Percentiles rank a stretch among this genome's conserved stretches.
Evolutionary conservation across 768 basidiomycete genomes (phyloP).

Genomic region (Chiua virens): DNA sequence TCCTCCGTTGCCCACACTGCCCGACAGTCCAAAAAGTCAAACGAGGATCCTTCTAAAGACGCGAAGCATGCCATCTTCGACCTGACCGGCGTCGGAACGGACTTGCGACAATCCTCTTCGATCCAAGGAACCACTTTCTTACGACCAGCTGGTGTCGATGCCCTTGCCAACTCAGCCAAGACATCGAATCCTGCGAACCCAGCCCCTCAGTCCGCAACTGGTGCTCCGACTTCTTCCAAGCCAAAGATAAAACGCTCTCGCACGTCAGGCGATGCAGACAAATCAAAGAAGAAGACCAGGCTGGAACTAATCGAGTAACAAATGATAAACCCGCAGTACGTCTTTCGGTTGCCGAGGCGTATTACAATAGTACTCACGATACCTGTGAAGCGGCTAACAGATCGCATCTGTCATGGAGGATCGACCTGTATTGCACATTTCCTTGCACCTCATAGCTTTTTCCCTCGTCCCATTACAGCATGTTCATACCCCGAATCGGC

Average conservation of each 20-base stretch:
- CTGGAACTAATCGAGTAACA: conserved; percentile 25
- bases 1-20: conserved; percentile 13
- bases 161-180: conserved; percentile 12
- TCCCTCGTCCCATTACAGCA: conserved; percentile 25
- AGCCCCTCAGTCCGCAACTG: conserved; percentile 4
- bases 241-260: conserved; percentile 25
- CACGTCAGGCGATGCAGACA: conserved; percentile 14
- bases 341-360: conserved; percentile 19
- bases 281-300: conserved; percentile 27
- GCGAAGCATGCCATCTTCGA: conserved; percentile 49
- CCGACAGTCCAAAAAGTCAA: conserved; percentile 17
- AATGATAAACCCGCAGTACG: conserved; percentile 15
- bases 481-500: conserved; percentile 8
- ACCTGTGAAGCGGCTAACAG: conserved; percentile 14
- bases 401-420: conserved; percentile 17
- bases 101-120: conserved; percentile 39
- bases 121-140: conserved; percentile 13
- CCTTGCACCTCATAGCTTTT: conserved; percentile 10
- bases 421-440: conserved; percentile 16
- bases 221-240: conserved; percentile 5
- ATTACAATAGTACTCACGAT: conserved; percentile 14
- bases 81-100: conserved; percentile 47
- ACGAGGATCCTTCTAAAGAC: conserved; percentile 32
- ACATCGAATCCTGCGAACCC: conserved; percentile 4
- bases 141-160: conserved; percentile 24